Percentiles rank a stretch among this genome's conserved stretches.
phyloP scores from a whole-genome alignment of 352 stramenopile genomes.

The Phytophthora europaea region DNA sequence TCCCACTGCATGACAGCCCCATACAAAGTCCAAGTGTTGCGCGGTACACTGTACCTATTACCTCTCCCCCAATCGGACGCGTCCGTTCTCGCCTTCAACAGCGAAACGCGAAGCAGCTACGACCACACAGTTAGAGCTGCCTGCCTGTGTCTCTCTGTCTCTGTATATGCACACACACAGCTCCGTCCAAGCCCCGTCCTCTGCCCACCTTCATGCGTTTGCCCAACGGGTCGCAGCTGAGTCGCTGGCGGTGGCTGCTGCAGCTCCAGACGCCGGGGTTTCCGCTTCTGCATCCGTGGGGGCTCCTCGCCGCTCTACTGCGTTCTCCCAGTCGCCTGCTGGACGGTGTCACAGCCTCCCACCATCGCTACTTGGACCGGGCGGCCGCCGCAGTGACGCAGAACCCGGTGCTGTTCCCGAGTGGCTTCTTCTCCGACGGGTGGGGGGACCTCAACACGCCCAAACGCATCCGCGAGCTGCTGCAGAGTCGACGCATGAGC shows the following conservation, averaged over 20 bases:
- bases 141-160: background rate
- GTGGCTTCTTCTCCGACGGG: conserved; percentile 84
- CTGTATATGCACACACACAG: too few species aligned
- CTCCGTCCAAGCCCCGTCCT: background rate
- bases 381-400: conserved; percentile 77
- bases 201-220: conserved; percentile 11
- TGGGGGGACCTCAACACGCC: conserved; percentile 82
- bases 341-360: conserved; percentile 63
- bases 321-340: conserved; percentile 68
- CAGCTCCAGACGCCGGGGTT: conserved; percentile 29
- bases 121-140: background rate
- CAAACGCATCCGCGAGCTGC: conserved; percentile 56
- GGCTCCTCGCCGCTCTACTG: conserved; percentile 60
- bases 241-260: conserved; percentile 37
- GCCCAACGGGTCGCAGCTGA: background rate
- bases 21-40: background rate
- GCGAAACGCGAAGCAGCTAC: background rate
- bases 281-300: conserved; percentile 67
- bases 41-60: background rate
- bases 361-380: conserved; percentile 80
- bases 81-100: background rate
- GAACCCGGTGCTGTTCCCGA: conserved; percentile 77
- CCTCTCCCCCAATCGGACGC: background rate
- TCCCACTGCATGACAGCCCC: background rate
- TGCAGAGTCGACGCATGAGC: conserved; percentile 73